phyloP scores from a whole-genome alignment of 2,329 filamentous ascomycete species.

The Chaetomium globosum region DNA sequence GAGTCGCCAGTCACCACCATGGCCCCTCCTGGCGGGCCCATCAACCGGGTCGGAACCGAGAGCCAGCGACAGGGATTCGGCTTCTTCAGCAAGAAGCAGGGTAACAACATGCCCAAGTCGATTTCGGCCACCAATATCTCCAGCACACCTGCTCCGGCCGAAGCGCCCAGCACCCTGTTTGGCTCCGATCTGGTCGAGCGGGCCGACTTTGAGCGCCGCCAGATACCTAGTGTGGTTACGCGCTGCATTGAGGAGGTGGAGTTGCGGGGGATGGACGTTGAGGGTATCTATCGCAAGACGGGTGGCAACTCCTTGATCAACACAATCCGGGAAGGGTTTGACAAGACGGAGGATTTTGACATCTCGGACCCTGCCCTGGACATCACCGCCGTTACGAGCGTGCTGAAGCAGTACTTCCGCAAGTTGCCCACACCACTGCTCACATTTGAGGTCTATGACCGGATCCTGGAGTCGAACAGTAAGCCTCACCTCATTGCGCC shows the following conservation, averaged over 20 bases:
- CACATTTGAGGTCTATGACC: constrained; percentile 90
- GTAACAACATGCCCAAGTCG: constrained; percentile 52
- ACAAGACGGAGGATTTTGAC: constrained; percentile 81
- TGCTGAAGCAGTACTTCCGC: constrained; percentile 96
- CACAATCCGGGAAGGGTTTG: constrained; percentile 86
- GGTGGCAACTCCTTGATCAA: constrained; percentile 91
- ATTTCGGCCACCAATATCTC: constrained; percentile 50
- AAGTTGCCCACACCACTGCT: constrained; percentile 87
- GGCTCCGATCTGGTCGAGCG: constrained; percentile 86
- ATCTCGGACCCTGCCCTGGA: constrained; percentile 93
- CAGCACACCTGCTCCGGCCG: constrained; percentile 45
- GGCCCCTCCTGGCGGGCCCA: constrained; percentile 29
- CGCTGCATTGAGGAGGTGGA: constrained; percentile 97
- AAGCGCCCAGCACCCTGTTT: constrained; percentile 68
- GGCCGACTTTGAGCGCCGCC: constrained; percentile 82
- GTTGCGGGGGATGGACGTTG: constrained; percentile 91
- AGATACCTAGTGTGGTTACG: constrained; percentile 87
- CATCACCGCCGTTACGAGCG: constrained; percentile 93
- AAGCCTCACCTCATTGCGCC: constrained; percentile 44
- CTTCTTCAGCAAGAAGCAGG: constrained; percentile 62
- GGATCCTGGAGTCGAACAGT: constrained; percentile 79
- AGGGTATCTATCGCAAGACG: constrained; percentile 97
- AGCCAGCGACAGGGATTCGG: constrained; percentile 64
- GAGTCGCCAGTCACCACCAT: constrained; percentile 49
- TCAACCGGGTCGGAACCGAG: constrained; percentile 38